These are phyloP conservation scores for Marasmius tenuissimus DNA, from an alignment of 1,284 basidiomycete species.

Conservation along the genomic window DNA sequence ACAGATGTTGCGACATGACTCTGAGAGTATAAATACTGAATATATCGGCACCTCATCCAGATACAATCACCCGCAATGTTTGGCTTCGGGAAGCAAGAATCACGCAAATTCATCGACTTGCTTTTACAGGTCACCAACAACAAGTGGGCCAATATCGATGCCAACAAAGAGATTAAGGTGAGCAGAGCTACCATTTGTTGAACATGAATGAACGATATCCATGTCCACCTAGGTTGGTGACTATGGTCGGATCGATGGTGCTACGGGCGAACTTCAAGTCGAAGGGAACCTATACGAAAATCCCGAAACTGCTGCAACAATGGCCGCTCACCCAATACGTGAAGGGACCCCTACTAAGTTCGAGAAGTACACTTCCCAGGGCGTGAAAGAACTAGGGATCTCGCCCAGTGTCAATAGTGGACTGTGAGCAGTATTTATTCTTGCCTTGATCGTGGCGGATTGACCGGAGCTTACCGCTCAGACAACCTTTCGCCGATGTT, in stretches of 20 bases:
- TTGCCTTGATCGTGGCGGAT: background rate
- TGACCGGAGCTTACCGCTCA: background rate
- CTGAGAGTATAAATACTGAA: no score
- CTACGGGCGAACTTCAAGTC: background rate
- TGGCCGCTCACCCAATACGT: background rate
- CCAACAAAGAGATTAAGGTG: constrained; percentile 5
- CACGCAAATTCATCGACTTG: constrained; percentile 9
- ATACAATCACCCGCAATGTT: background rate
- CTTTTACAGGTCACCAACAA: constrained; percentile 5
- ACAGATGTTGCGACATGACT: no score
- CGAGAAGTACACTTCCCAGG: constrained; percentile 1
- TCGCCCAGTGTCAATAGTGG: background rate
- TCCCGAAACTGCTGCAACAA: background rate
- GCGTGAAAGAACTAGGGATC: background rate
- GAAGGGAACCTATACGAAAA: constrained; percentile 1
- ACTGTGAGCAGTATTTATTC: background rate
- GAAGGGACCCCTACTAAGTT: background rate
- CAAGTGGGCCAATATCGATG: constrained; percentile 6
- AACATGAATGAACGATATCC: background rate
- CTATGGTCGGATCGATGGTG: background rate
- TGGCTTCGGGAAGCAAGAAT: constrained; percentile 38
- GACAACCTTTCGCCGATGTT: background rate
- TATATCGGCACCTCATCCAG: no score
- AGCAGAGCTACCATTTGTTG: background rate
- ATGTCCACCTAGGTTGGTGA: background rate